Evolutionary conservation across 371 early-diverging fungal genomes (phyloP).

Genomic region (Zychaea mexicana): DNA sequence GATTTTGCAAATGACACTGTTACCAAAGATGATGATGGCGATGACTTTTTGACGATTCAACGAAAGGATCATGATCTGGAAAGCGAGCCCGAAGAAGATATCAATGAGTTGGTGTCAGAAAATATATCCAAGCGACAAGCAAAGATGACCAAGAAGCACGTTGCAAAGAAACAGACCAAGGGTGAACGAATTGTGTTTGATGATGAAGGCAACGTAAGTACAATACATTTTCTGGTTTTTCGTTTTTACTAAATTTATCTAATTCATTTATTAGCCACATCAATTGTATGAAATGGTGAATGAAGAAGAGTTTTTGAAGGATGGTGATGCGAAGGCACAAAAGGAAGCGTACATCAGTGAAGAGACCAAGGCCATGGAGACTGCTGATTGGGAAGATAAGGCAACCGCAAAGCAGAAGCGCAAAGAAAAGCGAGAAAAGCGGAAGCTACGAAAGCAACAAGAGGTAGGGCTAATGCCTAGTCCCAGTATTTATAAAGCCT

Average conservation of each 20-base stretch:
- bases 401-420: conserved; percentile 68
- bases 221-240: not conserved
- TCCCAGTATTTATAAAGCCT: too few relatives aligned
- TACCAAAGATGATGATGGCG: conserved; percentile 54
- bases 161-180: conserved; percentile 66
- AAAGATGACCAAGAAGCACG: conserved; percentile 72
- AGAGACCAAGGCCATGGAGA: conserved; percentile 61
- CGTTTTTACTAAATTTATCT: not conserved
- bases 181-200: conserved; percentile 85
- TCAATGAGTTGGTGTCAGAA: conserved; percentile 17
- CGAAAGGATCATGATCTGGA: conserved; percentile 73
- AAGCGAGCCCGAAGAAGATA: conserved; percentile 44
- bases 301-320: conserved; percentile 77
- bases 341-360: conserved; percentile 70
- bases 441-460: conserved; percentile 64
- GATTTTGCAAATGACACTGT: conserved; percentile 61
- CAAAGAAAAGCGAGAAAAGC: conserved; percentile 69
- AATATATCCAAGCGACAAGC: conserved; percentile 73
- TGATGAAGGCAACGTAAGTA: conserved; percentile 84
- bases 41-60: conserved; percentile 82
- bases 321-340: conserved; percentile 67
- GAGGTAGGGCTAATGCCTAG: not conserved
- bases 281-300: conserved; percentile 77
- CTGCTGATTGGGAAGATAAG: conserved; percentile 79
- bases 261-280: conserved; percentile 49